Evolutionary conservation across 2,329 filamentous ascomycete species (phyloP).

Genomic region (Cladorrhinum sp.): DNA sequence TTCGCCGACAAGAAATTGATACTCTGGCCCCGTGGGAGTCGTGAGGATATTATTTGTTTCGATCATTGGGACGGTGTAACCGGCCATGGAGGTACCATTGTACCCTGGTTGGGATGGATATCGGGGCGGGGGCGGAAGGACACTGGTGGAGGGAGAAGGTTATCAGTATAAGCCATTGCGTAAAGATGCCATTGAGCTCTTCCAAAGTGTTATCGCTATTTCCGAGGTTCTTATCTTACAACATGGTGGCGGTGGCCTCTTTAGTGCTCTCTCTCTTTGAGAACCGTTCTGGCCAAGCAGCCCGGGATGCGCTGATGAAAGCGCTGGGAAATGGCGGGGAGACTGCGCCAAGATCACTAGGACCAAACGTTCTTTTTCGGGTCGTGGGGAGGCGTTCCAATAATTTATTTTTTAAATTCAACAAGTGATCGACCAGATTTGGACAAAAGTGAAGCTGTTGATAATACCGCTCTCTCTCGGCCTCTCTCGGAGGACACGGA

Average conservation of each 20-base stretch:
- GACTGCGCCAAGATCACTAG: conserved; percentile 10
- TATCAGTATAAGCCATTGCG: conserved; percentile 19
- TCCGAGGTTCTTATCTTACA: conserved; percentile 16
- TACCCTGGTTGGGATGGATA: conserved; percentile 74
- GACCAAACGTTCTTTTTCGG: background rate
- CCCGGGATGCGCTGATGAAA: background rate
- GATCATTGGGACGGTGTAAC: conserved; percentile 69
- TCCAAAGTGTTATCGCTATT: conserved; percentile 1
- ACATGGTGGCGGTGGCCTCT: conserved; percentile 14
- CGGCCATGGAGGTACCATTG: conserved; percentile 67
- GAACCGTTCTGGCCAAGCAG: conserved; percentile 6
- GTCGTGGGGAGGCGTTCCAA: background rate
- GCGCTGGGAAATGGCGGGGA: conserved; percentile 2
- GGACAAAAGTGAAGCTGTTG: background rate
- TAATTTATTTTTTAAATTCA: background rate
- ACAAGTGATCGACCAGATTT: background rate
- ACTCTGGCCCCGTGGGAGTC: conserved; percentile 76
- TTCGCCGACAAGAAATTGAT: conserved; percentile 90
- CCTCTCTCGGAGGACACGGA: background rate
- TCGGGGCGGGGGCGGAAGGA: conserved; percentile 80
- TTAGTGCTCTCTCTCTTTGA: conserved; percentile 1
- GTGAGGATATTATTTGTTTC: conserved; percentile 91
- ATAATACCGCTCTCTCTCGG: background rate
- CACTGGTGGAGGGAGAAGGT: conserved; percentile 46
- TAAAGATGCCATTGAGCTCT: background rate